A percentile compares a stretch with the other conserved stretches of the same genome.
Evolutionary conservation across 495 filamentous ascomycete genomes (phyloP).

Genomic region (Penicillium lagena): DNA sequence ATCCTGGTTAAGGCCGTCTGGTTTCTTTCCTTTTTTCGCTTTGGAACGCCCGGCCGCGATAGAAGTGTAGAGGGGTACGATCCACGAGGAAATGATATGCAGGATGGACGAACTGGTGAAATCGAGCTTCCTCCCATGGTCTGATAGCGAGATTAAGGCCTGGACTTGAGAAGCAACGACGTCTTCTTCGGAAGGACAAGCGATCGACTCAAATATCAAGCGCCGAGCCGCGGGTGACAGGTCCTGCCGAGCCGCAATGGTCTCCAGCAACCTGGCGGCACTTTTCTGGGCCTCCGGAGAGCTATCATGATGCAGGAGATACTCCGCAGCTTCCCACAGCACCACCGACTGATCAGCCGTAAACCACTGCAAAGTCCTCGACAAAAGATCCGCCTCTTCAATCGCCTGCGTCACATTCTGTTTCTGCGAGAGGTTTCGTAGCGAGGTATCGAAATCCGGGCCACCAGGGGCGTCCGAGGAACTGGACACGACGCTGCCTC

Average conservation of each 20-base stretch:
- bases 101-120: conserved; percentile 34
- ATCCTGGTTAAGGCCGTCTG: conserved; percentile 44
- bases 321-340: conserved; percentile 37
- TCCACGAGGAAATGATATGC: conserved; percentile 34
- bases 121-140: conserved; percentile 42
- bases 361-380: conserved; percentile 29
- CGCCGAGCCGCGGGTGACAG: conserved; percentile 28
- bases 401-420: conserved; percentile 30
- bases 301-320: conserved; percentile 31
- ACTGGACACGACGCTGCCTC: conserved; percentile 37
- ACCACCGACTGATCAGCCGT: conserved; percentile 34
- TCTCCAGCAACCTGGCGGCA: conserved; percentile 30
- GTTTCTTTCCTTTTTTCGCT: conserved; percentile 47
- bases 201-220: conserved; percentile 32
- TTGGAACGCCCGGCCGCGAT: conserved; percentile 31
- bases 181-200: conserved; percentile 28
- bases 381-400: conserved; percentile 34
- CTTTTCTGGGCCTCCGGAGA: conserved; percentile 32
- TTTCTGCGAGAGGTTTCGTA: conserved; percentile 29
- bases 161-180: conserved; percentile 34
- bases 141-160: conserved; percentile 36
- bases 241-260: conserved; percentile 37
- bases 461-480: conserved; percentile 36
- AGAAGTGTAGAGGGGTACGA: conserved; percentile 33
- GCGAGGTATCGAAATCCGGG: conserved; percentile 34